phyloP scores from a whole-genome alignment of 2,329 filamentous ascomycete species.

The Aurifilum marmelostoma region DNA sequence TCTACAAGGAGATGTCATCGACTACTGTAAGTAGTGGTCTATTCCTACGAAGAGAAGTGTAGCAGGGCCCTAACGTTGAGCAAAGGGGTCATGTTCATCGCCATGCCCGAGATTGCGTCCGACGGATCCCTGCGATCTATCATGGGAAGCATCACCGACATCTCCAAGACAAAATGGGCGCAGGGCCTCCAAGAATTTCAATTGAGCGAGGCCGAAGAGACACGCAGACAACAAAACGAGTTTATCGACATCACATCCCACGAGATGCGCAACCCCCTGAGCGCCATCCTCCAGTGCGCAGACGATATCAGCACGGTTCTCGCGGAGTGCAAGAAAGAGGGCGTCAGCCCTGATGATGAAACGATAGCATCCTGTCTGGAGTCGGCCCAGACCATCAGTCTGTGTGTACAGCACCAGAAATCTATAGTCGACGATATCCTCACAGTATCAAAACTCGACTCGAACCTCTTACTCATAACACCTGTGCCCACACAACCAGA shows the following conservation, averaged over 20 bases:
- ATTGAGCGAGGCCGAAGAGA: conserved; percentile 43
- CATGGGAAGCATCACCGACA: conserved; percentile 48
- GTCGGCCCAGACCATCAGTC: conserved; percentile 58
- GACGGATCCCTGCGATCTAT: conserved; percentile 42
- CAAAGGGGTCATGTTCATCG: conserved; percentile 42
- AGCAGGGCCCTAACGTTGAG: not conserved
- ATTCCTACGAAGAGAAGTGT: not conserved
- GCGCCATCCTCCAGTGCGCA: conserved; percentile 59
- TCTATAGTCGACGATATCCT: conserved; percentile 53
- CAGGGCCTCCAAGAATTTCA: conserved; percentile 43
- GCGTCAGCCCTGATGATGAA: conserved; percentile 33
- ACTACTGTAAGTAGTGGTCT: conserved; percentile 39
- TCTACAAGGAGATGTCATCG: conserved; percentile 43
- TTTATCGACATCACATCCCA: conserved; percentile 57
- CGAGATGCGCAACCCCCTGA: conserved; percentile 58
- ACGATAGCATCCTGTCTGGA: conserved; percentile 54
- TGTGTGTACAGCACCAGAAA: conserved; percentile 62
- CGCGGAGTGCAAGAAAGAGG: conserved; percentile 33
- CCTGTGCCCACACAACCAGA: conserved; percentile 56
- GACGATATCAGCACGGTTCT: conserved; percentile 51
- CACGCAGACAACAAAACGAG: conserved; percentile 55
- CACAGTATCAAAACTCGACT: conserved; percentile 57
- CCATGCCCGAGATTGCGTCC: conserved; percentile 39
- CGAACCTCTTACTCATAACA: conserved; percentile 58
- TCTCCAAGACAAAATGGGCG: conserved; percentile 48